Evolutionary conservation across 169 alveolate species (phyloP), one percentile per base, ranked within the genome.

Genomic region (Cryptosporidium parvum): DNA sequence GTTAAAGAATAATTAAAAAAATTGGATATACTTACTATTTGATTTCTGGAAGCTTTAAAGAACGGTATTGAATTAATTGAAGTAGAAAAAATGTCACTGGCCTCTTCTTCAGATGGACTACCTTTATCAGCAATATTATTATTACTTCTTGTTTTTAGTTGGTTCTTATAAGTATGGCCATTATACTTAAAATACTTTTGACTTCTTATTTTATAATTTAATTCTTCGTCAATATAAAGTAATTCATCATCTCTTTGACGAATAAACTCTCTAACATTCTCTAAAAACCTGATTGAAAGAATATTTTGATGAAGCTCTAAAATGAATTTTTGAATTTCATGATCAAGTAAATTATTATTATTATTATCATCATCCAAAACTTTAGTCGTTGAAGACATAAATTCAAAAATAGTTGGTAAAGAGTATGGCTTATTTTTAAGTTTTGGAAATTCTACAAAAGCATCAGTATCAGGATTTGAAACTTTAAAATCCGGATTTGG

Each of bases 401-500:
- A 65, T 65, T 65, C 52, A 14, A 35, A 35, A 2, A 53, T 72
- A 14, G 51, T 26, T 10, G 89, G 21, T 6, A 12, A 16, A 23
- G 21, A 9, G 31, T 61, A 59, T 21, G 56, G 61, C 7, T 58
- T 18, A n/a, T 62, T 42, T 44, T 42, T 39, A 23, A 80, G 75
- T 16, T 26, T 29, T 9, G 89, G 89, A 65, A 62, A 80, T 29
- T 80, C 89, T 21, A 80, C 80, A 65, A 62, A 80, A 16, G 80
- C 51, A 39, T 80, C 89, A 6, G 69, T 4, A 16, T 80, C 89
- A 3, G 89, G 75, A 80, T 80, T 65, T 29, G 69, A 80, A 29
- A 21, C 67, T 1, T 39, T 18, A 0, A 12, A 21, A 18, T 14
- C 39, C 0, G 9, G 16, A 6, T 37, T 65, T 26, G 89, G 89